Percentiles rank a stretch among this genome's conserved stretches.
These are phyloP conservation scores for Thalia dealbata DNA, from an alignment of 176 grass and related monocot genomes.

Conservation along the genomic window DNA sequence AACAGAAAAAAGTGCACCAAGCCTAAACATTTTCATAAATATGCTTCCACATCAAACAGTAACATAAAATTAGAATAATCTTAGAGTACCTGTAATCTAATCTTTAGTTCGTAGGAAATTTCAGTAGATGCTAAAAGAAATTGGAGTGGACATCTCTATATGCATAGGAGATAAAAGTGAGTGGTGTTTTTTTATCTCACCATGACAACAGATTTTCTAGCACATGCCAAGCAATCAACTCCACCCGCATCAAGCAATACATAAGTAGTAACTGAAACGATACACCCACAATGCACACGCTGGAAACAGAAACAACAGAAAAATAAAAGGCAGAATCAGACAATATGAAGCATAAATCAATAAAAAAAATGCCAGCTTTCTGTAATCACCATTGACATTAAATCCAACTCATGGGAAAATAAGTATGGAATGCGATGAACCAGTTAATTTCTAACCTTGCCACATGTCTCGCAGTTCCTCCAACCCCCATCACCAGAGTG, in stretches of 20 bases:
- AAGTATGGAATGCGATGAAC: neutral
- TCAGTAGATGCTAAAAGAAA: neutral
- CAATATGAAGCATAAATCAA: neutral
- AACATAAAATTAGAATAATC: neutral
- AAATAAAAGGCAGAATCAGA: slow-evolving; percentile 7
- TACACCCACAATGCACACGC: slow-evolving; percentile 89
- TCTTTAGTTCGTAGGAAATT: neutral
- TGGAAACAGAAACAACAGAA: slow-evolving; percentile 35
- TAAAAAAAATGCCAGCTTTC: neutral
- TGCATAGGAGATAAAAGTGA: neutral
- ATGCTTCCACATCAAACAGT: neutral
- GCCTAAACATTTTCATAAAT: neutral
- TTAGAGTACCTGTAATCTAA: neutral
- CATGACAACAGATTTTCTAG: slow-evolving; percentile 44
- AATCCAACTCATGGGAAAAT: neutral
- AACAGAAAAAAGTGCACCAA: neutral
- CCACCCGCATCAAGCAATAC: slow-evolving; percentile 82
- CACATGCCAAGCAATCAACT: slow-evolving; percentile 64
- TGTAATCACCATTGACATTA: neutral
- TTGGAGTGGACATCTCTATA: neutral
- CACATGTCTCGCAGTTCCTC: slow-evolving; percentile 87
- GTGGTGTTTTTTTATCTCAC: slow-evolving; percentile 16
- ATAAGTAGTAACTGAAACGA: slow-evolving; percentile 68
- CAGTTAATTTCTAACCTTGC: slow-evolving; percentile 46
- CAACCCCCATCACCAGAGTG: slow-evolving; percentile 80